These are phyloP conservation scores for Physcia stellaris DNA, from an alignment of 495 filamentous ascomycete genomes.

Conservation along the genomic window DNA sequence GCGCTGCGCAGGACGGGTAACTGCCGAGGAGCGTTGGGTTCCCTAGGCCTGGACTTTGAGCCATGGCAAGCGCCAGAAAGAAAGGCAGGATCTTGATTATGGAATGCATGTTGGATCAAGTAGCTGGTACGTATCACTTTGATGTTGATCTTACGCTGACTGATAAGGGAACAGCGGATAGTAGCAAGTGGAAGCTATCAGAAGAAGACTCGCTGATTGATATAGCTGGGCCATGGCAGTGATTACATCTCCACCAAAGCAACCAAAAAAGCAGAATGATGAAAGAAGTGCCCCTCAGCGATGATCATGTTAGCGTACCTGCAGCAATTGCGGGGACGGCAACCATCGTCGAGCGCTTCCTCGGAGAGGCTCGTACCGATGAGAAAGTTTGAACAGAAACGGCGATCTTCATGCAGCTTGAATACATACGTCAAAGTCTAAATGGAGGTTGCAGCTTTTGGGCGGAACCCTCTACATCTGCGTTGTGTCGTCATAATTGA, in stretches of 20 bases:
- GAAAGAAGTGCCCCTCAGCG: too few relatives aligned
- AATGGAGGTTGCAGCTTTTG: too few relatives aligned
- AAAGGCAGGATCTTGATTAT: not conserved
- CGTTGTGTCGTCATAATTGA: too few relatives aligned
- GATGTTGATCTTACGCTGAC: not conserved
- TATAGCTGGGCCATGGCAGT: not conserved
- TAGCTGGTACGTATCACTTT: not conserved
- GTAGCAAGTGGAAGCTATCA: not conserved
- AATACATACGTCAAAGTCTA: too few relatives aligned
- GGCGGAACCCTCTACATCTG: too few relatives aligned
- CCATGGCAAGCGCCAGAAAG: not conserved
- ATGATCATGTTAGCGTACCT: not conserved
- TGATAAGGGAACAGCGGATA: not conserved
- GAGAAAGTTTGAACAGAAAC: too few relatives aligned
- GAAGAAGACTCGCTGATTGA: not conserved
- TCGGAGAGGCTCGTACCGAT: slow-evolving; percentile 1
- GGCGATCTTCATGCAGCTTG: too few relatives aligned
- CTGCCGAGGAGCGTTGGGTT: not conserved
- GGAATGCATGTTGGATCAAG: not conserved
- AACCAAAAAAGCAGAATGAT: not conserved
- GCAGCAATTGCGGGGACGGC: not conserved
- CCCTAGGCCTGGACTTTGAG: not conserved
- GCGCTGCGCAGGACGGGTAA: not conserved
- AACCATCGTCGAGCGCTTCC: not conserved
- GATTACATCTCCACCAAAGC: not conserved